These are phyloP conservation scores for Debaryomyces robertsiae DNA, from an alignment of 1,139 yeast genomes.

Conservation along the genomic window DNA sequence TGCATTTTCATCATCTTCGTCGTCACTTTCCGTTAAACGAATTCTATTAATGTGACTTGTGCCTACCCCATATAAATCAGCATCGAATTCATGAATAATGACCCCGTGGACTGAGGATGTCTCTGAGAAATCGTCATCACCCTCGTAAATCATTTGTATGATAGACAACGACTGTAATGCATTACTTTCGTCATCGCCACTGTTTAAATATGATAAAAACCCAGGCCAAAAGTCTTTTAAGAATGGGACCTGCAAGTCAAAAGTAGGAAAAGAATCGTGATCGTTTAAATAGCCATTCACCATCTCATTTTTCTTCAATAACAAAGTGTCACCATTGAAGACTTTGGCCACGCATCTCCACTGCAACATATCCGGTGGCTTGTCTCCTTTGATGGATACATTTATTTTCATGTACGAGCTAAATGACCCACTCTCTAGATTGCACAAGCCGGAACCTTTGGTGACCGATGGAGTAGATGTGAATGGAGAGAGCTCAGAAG, in stretches of 20 bases:
- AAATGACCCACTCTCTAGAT: slow-evolving; percentile 28
- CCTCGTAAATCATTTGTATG: slow-evolving; percentile 33
- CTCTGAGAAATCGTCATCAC: slow-evolving; percentile 15
- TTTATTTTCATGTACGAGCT: slow-evolving; percentile 33
- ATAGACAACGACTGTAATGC: slow-evolving; percentile 26
- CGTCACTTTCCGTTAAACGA: slow-evolving; percentile 14
- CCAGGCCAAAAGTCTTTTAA: slow-evolving; percentile 45
- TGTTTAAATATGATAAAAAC: slow-evolving; percentile 36
- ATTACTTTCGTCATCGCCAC: slow-evolving; percentile 30
- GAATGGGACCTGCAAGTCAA: slow-evolving; percentile 41
- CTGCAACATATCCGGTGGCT: slow-evolving; percentile 23
- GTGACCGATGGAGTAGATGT: slow-evolving; percentile 15
- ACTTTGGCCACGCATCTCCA: slow-evolving; percentile 41
- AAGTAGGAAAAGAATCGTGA: slow-evolving; percentile 16
- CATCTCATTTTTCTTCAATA: slow-evolving; percentile 33
- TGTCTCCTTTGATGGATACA: slow-evolving; percentile 14
- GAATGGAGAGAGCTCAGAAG: slow-evolving; percentile 8
- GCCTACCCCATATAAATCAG: slow-evolving; percentile 10
- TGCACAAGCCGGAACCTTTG: slow-evolving; percentile 19
- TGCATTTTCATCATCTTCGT: slow-evolving; percentile 39
- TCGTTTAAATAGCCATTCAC: slow-evolving; percentile 37
- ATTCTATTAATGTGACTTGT: slow-evolving; percentile 16
- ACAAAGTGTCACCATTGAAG: slow-evolving; percentile 25
- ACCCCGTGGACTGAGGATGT: slow-evolving; percentile 27
- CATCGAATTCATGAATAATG: slow-evolving; percentile 32